A percentile compares a stretch with the other conserved stretches of the same genome.
These are phyloP conservation scores for Endotrypanum monterogeii DNA, from an alignment of 208 protist genomes.

Conservation along the genomic window DNA sequence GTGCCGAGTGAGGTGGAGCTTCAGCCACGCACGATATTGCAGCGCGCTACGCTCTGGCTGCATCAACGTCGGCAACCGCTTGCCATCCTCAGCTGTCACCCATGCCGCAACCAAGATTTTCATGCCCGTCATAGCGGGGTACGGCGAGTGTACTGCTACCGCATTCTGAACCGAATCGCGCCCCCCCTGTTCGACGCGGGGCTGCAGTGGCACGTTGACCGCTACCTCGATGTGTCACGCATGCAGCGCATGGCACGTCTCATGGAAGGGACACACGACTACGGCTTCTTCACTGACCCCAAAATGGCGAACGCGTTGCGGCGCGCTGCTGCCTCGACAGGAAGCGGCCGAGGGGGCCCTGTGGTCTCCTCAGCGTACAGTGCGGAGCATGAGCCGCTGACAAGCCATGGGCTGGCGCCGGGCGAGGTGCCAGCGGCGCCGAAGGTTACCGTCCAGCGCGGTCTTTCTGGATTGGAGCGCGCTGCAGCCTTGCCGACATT, in stretches of 20 bases:
- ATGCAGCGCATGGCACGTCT: slow-evolving; percentile 78
- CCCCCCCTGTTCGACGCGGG: slow-evolving; percentile 87
- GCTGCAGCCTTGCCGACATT: slow-evolving; percentile 83
- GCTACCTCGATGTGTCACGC: slow-evolving; percentile 74
- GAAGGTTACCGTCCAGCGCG: slow-evolving; percentile 63
- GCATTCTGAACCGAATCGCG: slow-evolving; percentile 89
- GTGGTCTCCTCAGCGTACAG: slow-evolving; percentile 42
- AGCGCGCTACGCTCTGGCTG: slow-evolving; percentile 85
- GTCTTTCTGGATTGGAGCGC: slow-evolving; percentile 62
- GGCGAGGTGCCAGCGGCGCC: slow-evolving; percentile 46
- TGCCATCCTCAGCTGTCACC: slow-evolving; percentile 74
- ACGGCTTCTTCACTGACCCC: slow-evolving; percentile 84
- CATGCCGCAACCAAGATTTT: slow-evolving; percentile 78
- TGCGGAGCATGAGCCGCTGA: slow-evolving; percentile 56
- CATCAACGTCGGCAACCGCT: slow-evolving; percentile 74
- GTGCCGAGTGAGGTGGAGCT: slow-evolving; percentile 74
- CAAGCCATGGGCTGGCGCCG: slow-evolving; percentile 28
- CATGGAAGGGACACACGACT: slow-evolving; percentile 84
- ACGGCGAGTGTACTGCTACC: slow-evolving; percentile 86
- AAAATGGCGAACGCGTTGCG: slow-evolving; percentile 88
- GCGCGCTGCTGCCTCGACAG: slow-evolving; percentile 41
- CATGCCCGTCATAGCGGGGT: slow-evolving; percentile 83
- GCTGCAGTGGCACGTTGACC: slow-evolving; percentile 89
- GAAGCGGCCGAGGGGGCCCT: slow-evolving; percentile 8
- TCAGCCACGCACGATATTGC: slow-evolving; percentile 86